A percentile compares a stretch with the other conserved stretches of the same genome.
Evolutionary conservation across 2,329 filamentous ascomycete genomes (phyloP).

Genomic region (Apiospora rasikravindrae): DNA sequence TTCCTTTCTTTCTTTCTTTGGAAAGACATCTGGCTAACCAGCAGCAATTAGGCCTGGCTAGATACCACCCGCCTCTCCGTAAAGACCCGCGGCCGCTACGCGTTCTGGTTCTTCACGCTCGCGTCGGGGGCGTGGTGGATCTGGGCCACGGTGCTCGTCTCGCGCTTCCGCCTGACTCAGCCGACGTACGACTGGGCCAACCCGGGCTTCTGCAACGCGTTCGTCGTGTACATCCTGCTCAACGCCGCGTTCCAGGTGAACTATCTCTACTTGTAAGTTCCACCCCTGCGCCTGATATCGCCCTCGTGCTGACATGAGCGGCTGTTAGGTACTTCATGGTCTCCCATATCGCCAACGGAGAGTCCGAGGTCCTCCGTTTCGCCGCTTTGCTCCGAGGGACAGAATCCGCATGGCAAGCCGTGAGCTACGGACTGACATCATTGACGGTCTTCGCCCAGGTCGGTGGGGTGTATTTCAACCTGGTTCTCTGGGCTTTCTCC

Average conservation of each 20-base stretch:
- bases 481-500: slow-evolving; percentile 68
- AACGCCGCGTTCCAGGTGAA: slow-evolving; percentile 73
- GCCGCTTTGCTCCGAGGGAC: slow-evolving; percentile 71
- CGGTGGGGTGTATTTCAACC: slow-evolving; percentile 73
- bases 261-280: slow-evolving; percentile 69
- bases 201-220: slow-evolving; percentile 67
- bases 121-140: slow-evolving; percentile 75
- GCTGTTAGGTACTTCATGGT: slow-evolving; percentile 69
- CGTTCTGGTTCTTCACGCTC: slow-evolving; percentile 59
- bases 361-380: slow-evolving; percentile 70
- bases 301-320: too few relatives aligned
- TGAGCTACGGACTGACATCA: slow-evolving; percentile 72
- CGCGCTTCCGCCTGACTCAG: slow-evolving; percentile 59
- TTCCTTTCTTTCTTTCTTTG: too few relatives aligned
- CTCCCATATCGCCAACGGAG: slow-evolving; percentile 64
- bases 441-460: slow-evolving; percentile 66
- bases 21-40: neutral
- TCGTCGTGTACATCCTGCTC: slow-evolving; percentile 71
- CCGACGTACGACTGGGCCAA: slow-evolving; percentile 71
- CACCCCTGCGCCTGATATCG: neutral
- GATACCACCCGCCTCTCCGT: slow-evolving; percentile 62
- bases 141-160: slow-evolving; percentile 71
- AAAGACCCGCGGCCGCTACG: slow-evolving; percentile 56
- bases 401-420: slow-evolving; percentile 74
- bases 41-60: slow-evolving; percentile 52